A percentile compares a stretch with the other conserved stretches of the same genome.
phyloP scores from a whole-genome alignment of 108 stramenopile species.

The Cyclostephanos invisitatus region DNA sequence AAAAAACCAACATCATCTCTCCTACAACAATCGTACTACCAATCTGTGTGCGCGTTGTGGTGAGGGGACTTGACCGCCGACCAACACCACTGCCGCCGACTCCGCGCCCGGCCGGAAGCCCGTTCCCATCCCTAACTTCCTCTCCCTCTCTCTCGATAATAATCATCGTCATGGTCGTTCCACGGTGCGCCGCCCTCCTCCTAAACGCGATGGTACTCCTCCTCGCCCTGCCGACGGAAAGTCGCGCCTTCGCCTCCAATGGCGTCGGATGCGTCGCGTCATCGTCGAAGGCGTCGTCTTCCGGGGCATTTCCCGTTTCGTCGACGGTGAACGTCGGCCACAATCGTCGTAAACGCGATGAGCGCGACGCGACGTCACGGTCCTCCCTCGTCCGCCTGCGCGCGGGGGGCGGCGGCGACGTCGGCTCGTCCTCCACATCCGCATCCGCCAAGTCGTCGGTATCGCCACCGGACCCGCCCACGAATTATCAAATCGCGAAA shows the following conservation, averaged over 20 bases:
- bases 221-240: conserved; percentile 8
- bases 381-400: conserved; percentile 6
- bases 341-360: background rate
- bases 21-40: no score
- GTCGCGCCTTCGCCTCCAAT: conserved; percentile 12
- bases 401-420: background rate
- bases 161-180: background rate
- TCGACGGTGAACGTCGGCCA: background rate
- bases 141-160: background rate
- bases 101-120: no score
- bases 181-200: background rate
- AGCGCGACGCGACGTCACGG: background rate
- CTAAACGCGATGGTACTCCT: background rate
- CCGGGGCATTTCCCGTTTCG: background rate
- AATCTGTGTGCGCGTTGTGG: no score
- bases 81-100: no score
- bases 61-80: no score
- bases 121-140: no score
- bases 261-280: background rate
- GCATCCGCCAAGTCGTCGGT: background rate
- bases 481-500: conserved; percentile 52
- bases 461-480: conserved; percentile 59
- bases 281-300: background rate
- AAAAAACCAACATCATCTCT: no score
- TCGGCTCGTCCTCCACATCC: background rate